Evolutionary conservation across 2,329 filamentous ascomycete species (phyloP), one percentile per base, ranked within the genome.

Genomic region (Stylonectria norvegica): DNA sequence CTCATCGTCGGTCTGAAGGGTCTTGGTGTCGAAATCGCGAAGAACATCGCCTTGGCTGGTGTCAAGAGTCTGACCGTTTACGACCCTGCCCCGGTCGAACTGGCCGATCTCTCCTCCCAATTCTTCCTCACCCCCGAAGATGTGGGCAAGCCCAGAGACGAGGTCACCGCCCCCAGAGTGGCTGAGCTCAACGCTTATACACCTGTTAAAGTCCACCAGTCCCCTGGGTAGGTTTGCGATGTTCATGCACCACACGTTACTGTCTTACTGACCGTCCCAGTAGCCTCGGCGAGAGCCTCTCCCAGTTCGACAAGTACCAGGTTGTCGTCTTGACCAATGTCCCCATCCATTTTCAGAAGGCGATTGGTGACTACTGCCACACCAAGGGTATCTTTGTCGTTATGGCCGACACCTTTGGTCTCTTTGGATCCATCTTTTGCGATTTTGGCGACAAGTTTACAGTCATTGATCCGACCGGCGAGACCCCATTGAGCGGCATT

Each of bases 101-200:
- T 96, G 55, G 78, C 88, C 56, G 93, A 98, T 62, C 81, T 98
- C 22, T 97, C 93, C 28, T 87, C 93, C 30, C 93, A 98, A 67
- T 98, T 98, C 76, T 98, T 98, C 76, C 81, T 98, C 16, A 88
- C 81, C 42, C 76, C 82, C 14, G 80, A 84, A 57, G 93, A 98
- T 63, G 84, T 97, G 38, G 93, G 93, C 58, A 95, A 95, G 72
- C 86, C 89, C 4, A 83, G 93, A 61, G 93, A 91, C 50, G 75
- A 82, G 53, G 86, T 89, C 39, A 95, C 91, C 2, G 88, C 85
- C 2, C 91, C 93, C 7, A 83, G 89, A 36, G 86, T 98, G 19
- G 87, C 89, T 29, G 93, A 98, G 68, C 78, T 98, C 52, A 98
- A 98, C 66, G 87, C 89, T 46, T 98, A 98, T 63, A 95, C 91